Conservation (phyloP, 805 yeast genomes). For the Lipomyces yamanashiensis region DNA sequence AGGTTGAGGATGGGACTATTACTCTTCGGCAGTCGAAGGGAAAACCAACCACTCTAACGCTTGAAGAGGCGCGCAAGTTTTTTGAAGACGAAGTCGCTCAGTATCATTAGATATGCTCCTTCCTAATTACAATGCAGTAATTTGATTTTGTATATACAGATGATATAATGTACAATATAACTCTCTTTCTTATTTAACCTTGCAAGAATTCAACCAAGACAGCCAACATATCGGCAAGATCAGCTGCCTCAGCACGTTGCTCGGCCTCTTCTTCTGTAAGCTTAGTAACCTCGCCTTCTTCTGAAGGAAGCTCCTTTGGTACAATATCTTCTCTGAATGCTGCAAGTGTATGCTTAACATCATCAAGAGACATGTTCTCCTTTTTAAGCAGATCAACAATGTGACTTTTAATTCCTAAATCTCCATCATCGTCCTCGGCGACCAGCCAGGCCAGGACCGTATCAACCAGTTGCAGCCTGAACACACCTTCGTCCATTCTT, state of each 20-base stretch:
- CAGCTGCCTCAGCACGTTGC: conserved; percentile 29
- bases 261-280: conserved; percentile 24
- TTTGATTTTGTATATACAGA: not conserved
- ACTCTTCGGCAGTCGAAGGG: conserved; percentile 66
- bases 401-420: conserved; percentile 21
- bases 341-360: conserved; percentile 24
- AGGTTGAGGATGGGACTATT: conserved; percentile 60
- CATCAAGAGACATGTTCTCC: not conserved
- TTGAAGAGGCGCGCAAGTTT: conserved; percentile 21
- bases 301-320: conserved; percentile 28
- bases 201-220: conserved; percentile 31
- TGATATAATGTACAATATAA: not conserved
- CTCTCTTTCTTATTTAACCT: not conserved
- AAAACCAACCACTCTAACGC: conserved; percentile 42
- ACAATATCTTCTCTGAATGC: conserved; percentile 19
- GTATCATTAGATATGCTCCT: conserved; percentile 1
- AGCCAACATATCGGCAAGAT: conserved; percentile 32
- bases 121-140: not conserved
- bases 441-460: conserved; percentile 36
- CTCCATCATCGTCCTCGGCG: conserved; percentile 36
- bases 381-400: conserved; percentile 5
- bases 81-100: conserved; percentile 13
- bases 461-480: conserved; percentile 32
- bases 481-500: conserved; percentile 33
- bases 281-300: conserved; percentile 17